phyloP scores from a whole-genome alignment of 1,139 yeast genomes.

The Kodamaea anthophila region DNA sequence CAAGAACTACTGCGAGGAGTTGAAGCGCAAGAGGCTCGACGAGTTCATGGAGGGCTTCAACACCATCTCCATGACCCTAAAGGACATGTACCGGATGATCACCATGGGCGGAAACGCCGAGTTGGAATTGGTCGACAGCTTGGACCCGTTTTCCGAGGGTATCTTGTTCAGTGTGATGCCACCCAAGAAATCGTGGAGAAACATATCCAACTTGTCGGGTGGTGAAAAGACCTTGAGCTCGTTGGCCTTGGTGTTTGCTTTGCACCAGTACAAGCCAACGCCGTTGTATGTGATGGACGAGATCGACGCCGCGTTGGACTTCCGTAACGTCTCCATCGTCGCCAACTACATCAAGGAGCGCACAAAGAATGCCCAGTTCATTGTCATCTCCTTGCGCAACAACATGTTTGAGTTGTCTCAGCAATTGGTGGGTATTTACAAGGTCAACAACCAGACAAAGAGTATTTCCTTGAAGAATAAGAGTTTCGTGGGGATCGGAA shows the following conservation, averaged over 20 bases:
- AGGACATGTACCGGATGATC: constrained; percentile 97
- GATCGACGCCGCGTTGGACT: constrained; percentile 97
- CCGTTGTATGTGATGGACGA: constrained; percentile 99
- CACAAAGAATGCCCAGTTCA: constrained; percentile 93
- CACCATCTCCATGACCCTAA: constrained; percentile 77
- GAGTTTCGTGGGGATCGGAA: constrained; percentile 29
- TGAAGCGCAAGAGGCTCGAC: constrained; percentile 68
- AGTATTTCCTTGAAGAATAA: constrained; percentile 72
- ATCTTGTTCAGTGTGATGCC: constrained; percentile 98
- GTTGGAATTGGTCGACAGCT: constrained; percentile 86
- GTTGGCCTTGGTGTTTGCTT: constrained; percentile 90
- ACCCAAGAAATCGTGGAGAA: constrained; percentile 96
- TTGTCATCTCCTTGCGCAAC: constrained; percentile 90
- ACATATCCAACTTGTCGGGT: constrained; percentile 90
- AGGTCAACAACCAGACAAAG: constrained; percentile 83
- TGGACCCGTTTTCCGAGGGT: constrained; percentile 98
- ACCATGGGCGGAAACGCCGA: constrained; percentile 99
- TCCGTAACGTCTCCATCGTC: constrained; percentile 92
- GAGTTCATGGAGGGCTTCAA: constrained; percentile 94
- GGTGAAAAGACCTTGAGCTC: constrained; percentile 97
- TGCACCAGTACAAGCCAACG: constrained; percentile 94
- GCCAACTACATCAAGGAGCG: constrained; percentile 95
- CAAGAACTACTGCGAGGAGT: constrained; percentile 58
- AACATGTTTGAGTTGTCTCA: constrained; percentile 97
- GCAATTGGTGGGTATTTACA: constrained; percentile 91